Evolutionary conservation across 139 green algal genomes (phyloP), one percentile per base, ranked within the genome.

Genomic region (Yamagishiella unicocca): DNA sequence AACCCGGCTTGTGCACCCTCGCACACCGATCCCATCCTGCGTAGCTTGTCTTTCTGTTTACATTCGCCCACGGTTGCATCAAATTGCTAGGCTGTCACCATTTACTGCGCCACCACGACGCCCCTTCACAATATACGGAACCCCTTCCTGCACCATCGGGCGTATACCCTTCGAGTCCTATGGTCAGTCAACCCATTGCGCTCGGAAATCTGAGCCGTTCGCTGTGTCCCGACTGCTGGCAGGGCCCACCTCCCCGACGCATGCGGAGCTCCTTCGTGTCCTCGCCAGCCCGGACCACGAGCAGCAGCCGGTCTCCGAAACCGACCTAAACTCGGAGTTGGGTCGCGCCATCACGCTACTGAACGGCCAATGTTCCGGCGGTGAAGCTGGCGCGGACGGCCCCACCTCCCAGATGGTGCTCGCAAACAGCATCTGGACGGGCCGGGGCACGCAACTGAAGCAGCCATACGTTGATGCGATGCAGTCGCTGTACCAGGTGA

Each of bases 381-480:
- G 54, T 9, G 1, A 37, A 73, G 14, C 37, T 37, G 37, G 67
- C 33, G 14, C 62, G 27, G 37, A 3, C n/a, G n/a, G n/a, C 8
- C 7, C 43, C 42, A n/a, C 9, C 64, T 66, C 42, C n/a, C 17
- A 58, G 31, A 31, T 86, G 43, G 24, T 64, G 9, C 38, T 86
- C 43, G 80, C 79, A 17, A 85, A 85, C 62, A 77, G 62, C 43
- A 5, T 86, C 25, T 86, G 61, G 80, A 86, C 80, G 4, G 10
- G 33, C n/a, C n/a, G 25, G 1, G 80, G 80, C 64, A 77, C 33
- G 31, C 21, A 40, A 22, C 80, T 86, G 6, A 66, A 67, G 42
- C 8, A 33, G 43, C 62, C 31, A 17, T 77, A 86, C 45, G 42
- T 78, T 29, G 80, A 77, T 10, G 24, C n/a, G 27, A 77, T 86